Evolutionary conservation across 1,284 basidiomycete genomes (phyloP), one percentile per base, ranked within the genome.

Genomic region (Meira miltonrushii): DNA sequence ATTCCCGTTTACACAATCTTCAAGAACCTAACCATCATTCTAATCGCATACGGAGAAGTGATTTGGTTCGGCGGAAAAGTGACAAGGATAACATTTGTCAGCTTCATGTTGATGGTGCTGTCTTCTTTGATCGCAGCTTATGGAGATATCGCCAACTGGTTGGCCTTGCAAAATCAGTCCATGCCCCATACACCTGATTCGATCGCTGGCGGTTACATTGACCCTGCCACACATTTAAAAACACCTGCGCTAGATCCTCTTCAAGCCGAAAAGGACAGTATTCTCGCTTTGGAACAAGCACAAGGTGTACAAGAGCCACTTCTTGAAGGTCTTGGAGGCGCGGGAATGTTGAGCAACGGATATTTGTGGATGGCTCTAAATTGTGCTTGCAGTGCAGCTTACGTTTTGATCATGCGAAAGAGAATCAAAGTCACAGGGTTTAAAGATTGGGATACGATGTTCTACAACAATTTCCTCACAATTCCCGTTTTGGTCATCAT

Each of bases 401-500:
- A 96, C 79, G 94, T 92, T 78, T 83, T 99, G 57, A 84, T 89
- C 55, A 98, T 98, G 95, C 86, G 95, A 65, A 97, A 95, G 80
- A 85, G 89, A 60, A 98, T 99, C 83, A 98, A 98, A 82, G 79
- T 84, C 44, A 97, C 92, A n/a, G 91, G 91, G 41, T 98, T 99
- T 82, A 94, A 92, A 63, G 94, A 98, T 78, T 96, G 92, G 93
- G 95, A 98, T 78, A 89, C 93, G 25, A 97, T 98, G 94, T 96
- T 92, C 81, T 98, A 97, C 83, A 97, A 96, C 83, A 99, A 98
- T 80, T 80, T 97, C 54, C 83, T 98, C 52, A 95, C 91, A 39
- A 92, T 98, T 69, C 92, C 95, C 44, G 86, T 97, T 39, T 82
- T 99, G 44, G 82, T 85, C 41, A 69, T 92, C 60, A 90, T 88